Conservation (phyloP, 1,139 yeast species). For the Taiozyma sp. region DNA sequence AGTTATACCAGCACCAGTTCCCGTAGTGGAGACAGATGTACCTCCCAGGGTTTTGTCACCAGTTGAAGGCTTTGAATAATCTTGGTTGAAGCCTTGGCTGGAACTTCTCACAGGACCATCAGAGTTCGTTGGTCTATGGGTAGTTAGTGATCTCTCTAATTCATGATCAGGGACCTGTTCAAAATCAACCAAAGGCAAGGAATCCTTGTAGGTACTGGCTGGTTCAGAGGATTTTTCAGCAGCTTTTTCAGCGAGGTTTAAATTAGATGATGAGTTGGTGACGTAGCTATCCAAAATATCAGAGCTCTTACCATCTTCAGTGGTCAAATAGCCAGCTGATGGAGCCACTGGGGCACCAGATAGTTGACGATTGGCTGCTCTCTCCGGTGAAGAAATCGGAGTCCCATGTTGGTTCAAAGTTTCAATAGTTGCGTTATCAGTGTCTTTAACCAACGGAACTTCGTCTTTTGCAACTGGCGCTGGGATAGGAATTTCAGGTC, state of each 20-base stretch:
- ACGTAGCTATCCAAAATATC: conserved; percentile 23
- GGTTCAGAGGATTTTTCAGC: conserved; percentile 2
- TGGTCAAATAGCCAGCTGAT: conserved; percentile 5
- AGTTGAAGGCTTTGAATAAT: background rate
- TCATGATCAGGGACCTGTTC: background rate
- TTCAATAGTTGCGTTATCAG: background rate
- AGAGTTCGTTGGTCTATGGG: background rate
- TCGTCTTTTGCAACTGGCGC: conserved; percentile 8
- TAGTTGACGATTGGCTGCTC: background rate
- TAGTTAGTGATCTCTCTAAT: background rate
- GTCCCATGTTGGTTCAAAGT: background rate
- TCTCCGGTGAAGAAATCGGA: background rate
- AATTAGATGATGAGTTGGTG: conserved; percentile 3
- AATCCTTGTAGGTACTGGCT: background rate
- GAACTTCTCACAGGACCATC: background rate
- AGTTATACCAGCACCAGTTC: conserved; percentile 15
- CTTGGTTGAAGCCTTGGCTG: background rate
- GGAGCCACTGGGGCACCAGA: background rate
- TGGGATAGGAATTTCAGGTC: conserved; percentile 7
- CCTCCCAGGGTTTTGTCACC: background rate
- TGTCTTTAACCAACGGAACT: background rate
- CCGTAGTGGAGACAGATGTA: conserved; percentile 2
- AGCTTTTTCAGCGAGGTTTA: conserved; percentile 6
- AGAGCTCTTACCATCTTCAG: conserved; percentile 16
- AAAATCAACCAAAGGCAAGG: background rate